Conservation (phyloP, 1,284 basidiomycete genomes). For the Malassezia sympodialis region DNA sequence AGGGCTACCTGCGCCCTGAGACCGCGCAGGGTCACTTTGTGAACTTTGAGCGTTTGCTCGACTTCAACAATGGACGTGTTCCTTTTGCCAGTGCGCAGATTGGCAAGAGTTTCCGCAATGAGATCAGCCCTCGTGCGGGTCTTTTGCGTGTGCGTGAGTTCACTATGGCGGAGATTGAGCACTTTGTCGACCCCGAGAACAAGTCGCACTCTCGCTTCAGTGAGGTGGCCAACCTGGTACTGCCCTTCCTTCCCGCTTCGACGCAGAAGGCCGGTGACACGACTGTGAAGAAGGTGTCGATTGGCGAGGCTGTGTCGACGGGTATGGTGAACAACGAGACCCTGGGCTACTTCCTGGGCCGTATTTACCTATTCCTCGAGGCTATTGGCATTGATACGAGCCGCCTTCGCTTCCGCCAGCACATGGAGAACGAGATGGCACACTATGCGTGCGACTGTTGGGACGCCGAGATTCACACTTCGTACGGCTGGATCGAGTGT, state of each 20-base stretch:
- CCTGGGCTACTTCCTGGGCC: conserved; percentile 88
- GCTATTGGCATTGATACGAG: conserved; percentile 84
- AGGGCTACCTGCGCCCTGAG: conserved; percentile 91
- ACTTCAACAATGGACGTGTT: conserved; percentile 92
- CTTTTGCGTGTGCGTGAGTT: conserved; percentile 95
- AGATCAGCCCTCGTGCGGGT: conserved; percentile 92
- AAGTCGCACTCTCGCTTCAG: conserved; percentile 77
- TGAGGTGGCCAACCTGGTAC: conserved; percentile 66
- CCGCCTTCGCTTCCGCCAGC: conserved; percentile 84
- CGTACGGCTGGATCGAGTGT: conserved; percentile 95
- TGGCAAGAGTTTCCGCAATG: conserved; percentile 91
- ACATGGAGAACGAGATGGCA: conserved; percentile 97
- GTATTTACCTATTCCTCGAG: conserved; percentile 79
- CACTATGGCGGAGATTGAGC: conserved; percentile 99
- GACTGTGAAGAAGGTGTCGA: conserved; percentile 59
- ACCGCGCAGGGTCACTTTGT: conserved; percentile 98
- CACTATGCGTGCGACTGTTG: conserved; percentile 98
- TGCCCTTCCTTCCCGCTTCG: conserved; percentile 71
- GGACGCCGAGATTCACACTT: conserved; percentile 95
- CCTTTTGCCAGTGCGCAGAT: conserved; percentile 97
- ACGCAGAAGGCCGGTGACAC: conserved; percentile 70
- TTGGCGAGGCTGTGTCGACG: conserved; percentile 75
- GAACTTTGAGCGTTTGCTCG: conserved; percentile 91
- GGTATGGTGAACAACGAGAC: conserved; percentile 92
- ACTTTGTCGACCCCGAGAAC: conserved; percentile 89